Evolutionary conservation across 1,139 yeast genomes (phyloP).

Genomic region (Tardiomyces digboiensis): DNA sequence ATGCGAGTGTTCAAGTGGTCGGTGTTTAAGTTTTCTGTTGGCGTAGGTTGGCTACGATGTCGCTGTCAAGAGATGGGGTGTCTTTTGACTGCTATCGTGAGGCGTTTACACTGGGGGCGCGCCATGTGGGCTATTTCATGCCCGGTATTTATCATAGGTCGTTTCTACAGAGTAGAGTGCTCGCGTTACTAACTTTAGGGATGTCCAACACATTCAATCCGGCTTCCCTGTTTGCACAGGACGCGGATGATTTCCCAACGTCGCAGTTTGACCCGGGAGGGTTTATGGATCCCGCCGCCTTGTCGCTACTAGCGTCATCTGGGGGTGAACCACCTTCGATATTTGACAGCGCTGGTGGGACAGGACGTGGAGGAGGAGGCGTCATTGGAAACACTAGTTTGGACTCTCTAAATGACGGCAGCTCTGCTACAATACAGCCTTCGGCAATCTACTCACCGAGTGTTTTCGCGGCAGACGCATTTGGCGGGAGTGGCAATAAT

Average conservation of each 20-base stretch:
- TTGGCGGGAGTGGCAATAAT: not conserved
- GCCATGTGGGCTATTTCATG: no score
- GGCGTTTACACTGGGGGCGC: no score
- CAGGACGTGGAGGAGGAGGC: conserved; percentile 1
- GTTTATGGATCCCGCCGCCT: conserved; percentile 6
- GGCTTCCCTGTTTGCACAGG: conserved; percentile 1
- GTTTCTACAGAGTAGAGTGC: no score
- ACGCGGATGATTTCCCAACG: not conserved
- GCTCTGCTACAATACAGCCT: conserved; percentile 10
- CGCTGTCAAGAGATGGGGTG: no score
- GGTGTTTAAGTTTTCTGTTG: no score
- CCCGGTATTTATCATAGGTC: no score
- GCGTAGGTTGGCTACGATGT: no score
- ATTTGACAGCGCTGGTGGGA: conserved; percentile 1
- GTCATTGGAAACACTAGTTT: conserved; percentile 2
- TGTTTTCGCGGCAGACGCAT: conserved; percentile 7
- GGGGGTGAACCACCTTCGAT: not conserved
- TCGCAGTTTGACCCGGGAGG: not conserved
- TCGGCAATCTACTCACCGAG: conserved; percentile 15
- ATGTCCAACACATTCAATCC: conserved; percentile 5
- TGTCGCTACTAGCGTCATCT: conserved; percentile 5
- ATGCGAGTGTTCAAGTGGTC: no score
- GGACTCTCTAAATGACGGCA: not conserved
- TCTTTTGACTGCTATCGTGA: no score
- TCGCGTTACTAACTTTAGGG: not conserved